phyloP scores from a whole-genome alignment of 768 basidiomycete species.

The Kwoniella botswanensis region DNA sequence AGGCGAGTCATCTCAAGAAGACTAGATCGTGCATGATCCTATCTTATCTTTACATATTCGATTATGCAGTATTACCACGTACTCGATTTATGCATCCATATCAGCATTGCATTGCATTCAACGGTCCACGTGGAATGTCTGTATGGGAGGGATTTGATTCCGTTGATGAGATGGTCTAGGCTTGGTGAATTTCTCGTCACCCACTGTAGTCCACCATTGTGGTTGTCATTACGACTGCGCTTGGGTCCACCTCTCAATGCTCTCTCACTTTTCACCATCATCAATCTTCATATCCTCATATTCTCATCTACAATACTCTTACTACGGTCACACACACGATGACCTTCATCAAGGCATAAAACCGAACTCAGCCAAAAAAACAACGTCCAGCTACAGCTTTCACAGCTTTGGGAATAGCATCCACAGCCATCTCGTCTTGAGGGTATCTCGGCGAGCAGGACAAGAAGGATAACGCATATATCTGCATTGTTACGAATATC shows the following conservation, averaged over 20 bases:
- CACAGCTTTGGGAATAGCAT: neutral
- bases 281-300: neutral
- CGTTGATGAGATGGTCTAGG: neutral
- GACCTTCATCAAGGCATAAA: neutral
- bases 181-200: constrained; percentile 2
- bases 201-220: too few species aligned
- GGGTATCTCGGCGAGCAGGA: neutral
- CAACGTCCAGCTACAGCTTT: too few species aligned
- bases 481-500: too few species aligned
- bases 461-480: too few species aligned
- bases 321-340: neutral
- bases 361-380: too few species aligned
- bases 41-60: neutral
- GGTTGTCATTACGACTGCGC: neutral
- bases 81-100: too few species aligned
- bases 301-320: too few species aligned
- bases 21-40: neutral
- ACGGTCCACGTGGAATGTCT: neutral
- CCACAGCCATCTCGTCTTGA: neutral
- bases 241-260: neutral
- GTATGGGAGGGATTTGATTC: neutral
- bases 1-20: neutral
- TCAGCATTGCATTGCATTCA: neutral
- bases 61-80: neutral
- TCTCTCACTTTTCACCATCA: neutral